A percentile compares a stretch with the other conserved stretches of the same genome.
These are phyloP conservation scores for Jamesozyma rosinii DNA, from an alignment of 805 yeast species.

Conservation along the genomic window DNA sequence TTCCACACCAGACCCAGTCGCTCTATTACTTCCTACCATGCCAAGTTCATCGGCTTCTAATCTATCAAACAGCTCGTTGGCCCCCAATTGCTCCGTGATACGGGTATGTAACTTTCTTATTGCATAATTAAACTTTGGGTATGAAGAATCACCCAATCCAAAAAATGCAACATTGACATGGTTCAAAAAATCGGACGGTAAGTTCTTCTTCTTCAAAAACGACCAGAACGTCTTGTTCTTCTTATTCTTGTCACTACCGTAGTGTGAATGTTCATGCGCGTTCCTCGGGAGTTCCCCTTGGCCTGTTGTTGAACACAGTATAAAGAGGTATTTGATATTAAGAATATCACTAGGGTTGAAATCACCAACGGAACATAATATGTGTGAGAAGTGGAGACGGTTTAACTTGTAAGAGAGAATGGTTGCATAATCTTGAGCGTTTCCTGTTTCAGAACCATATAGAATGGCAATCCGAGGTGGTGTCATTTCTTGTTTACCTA, in stretches of 20 bases:
- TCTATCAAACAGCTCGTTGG: slow-evolving; percentile 55
- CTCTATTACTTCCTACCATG: slow-evolving; percentile 46
- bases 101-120: slow-evolving; percentile 72
- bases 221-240: slow-evolving; percentile 47
- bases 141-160: slow-evolving; percentile 91
- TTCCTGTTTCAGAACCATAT: slow-evolving; percentile 91
- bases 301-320: slow-evolving; percentile 81
- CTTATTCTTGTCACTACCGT: neutral
- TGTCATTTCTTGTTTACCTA: slow-evolving; percentile 4
- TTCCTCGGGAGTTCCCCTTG: slow-evolving; percentile 89
- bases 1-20: slow-evolving; percentile 43
- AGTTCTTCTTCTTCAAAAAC: slow-evolving; percentile 55
- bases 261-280: slow-evolving; percentile 36
- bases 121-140: slow-evolving; percentile 84
- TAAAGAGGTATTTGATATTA: slow-evolving; percentile 36
- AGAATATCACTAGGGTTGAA: slow-evolving; percentile 46
- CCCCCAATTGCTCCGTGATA: slow-evolving; percentile 67
- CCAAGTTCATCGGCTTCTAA: slow-evolving; percentile 87
- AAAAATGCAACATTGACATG: slow-evolving; percentile 62
- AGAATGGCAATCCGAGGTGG: slow-evolving; percentile 44
- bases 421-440: slow-evolving; percentile 75
- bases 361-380: slow-evolving; percentile 48
- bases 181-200: slow-evolving; percentile 51
- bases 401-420: slow-evolving; percentile 48
- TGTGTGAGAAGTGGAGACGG: slow-evolving; percentile 42